Evolutionary conservation across 2,329 filamentous ascomycete genomes (phyloP).

Genomic region (Setomelanomma holmii): DNA sequence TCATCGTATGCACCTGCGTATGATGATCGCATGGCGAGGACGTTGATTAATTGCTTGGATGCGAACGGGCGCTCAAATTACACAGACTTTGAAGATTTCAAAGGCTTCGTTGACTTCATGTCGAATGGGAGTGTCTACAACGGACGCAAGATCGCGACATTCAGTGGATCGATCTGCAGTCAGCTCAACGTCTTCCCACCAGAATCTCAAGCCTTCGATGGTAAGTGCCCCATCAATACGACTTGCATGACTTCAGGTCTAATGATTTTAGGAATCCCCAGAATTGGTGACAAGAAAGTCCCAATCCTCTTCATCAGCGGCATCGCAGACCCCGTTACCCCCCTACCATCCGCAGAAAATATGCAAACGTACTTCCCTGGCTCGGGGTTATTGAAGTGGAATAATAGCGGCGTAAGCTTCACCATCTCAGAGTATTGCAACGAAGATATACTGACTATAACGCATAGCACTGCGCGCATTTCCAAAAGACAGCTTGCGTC

Average conservation of each 20-base stretch:
- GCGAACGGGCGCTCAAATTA: slow-evolving; percentile 15
- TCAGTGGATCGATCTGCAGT: slow-evolving; percentile 21
- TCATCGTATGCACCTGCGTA: not conserved
- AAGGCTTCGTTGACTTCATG: not conserved
- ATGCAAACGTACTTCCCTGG: slow-evolving; percentile 46
- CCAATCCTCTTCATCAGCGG: slow-evolving; percentile 19
- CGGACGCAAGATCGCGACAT: slow-evolving; percentile 9
- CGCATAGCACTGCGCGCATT: slow-evolving; percentile 17
- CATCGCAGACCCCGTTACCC: slow-evolving; percentile 62
- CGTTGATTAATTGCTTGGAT: slow-evolving; percentile 21
- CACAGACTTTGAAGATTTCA: slow-evolving; percentile 12
- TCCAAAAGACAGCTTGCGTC: slow-evolving; percentile 16
- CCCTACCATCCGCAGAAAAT: slow-evolving; percentile 49
- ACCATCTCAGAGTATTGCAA: not conserved
- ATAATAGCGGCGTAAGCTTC: slow-evolving; percentile 29
- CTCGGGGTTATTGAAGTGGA: slow-evolving; percentile 50
- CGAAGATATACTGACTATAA: not conserved
- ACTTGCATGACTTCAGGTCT: not conserved
- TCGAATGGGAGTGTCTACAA: slow-evolving; percentile 12
- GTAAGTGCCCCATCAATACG: slow-evolving; percentile 4
- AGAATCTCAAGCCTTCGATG: slow-evolving; percentile 26
- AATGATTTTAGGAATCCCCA: slow-evolving; percentile 8
- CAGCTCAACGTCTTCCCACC: slow-evolving; percentile 19
- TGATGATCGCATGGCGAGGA: slow-evolving; percentile 10
- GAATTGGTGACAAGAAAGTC: slow-evolving; percentile 6